Evolutionary conservation across 1,284 basidiomycete species (phyloP).

Genomic region (Retiboletus flavoniger): DNA sequence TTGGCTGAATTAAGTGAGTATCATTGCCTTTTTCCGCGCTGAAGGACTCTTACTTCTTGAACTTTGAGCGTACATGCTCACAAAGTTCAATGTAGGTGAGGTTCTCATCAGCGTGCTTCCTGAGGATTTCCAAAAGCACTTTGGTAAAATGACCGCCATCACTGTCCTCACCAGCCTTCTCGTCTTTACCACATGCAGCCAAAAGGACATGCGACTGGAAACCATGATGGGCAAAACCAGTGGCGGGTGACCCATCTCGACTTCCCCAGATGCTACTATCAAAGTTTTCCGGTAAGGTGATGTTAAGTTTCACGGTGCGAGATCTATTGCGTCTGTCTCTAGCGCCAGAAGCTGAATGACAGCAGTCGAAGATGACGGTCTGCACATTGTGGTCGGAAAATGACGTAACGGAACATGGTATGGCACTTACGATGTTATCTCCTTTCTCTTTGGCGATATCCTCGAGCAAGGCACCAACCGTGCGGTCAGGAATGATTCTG

Average conservation of each 20-base stretch:
- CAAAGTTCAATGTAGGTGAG: conserved; percentile 17
- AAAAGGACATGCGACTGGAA: conserved; percentile 48
- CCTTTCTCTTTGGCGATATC: conserved; percentile 53
- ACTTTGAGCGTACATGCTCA: not conserved
- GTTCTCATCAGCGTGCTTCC: not conserved
- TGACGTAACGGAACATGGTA: not conserved
- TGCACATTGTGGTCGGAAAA: not conserved
- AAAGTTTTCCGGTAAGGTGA: conserved; percentile 46
- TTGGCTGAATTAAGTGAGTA: not conserved
- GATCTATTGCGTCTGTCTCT: conserved; percentile 36
- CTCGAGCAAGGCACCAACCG: conserved; percentile 50
- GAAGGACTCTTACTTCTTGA: conserved; percentile 3
- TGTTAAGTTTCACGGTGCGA: conserved; percentile 46
- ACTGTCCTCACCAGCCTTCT: conserved; percentile 10
- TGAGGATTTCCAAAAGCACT: conserved; percentile 15
- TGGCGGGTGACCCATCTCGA: not conserved
- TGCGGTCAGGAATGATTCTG: conserved; percentile 47
- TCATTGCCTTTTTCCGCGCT: not conserved
- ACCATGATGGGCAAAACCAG: conserved; percentile 21
- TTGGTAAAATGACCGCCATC: conserved; percentile 14
- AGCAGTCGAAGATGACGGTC: conserved; percentile 59
- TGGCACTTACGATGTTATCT: conserved; percentile 46
- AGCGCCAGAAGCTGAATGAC: conserved; percentile 47
- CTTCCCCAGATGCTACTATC: conserved; percentile 11
- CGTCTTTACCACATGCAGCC: conserved; percentile 52